Conservation (phyloP, 306 rosid species). For the Herpetospermum pedunculosum region DNA sequence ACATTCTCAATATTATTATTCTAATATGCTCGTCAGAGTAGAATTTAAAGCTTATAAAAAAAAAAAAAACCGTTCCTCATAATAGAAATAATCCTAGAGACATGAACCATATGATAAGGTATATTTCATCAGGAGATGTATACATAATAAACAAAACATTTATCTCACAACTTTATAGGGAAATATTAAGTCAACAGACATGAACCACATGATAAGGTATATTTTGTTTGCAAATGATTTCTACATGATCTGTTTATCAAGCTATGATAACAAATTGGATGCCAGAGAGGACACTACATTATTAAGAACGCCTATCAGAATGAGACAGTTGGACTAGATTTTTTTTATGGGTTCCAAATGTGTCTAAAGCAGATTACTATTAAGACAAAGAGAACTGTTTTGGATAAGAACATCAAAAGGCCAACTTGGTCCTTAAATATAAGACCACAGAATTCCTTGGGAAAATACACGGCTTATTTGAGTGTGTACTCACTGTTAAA, state of each 20-base stretch:
- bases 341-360: not conserved
- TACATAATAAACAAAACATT: not conserved
- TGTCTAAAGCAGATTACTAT: not conserved
- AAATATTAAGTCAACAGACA: not conserved
- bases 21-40: not conserved
- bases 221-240: not conserved
- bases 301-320: not conserved
- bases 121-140: conserved; percentile 1
- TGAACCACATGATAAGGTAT: conserved; percentile 4
- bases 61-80: no score
- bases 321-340: not conserved
- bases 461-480: not conserved
- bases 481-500: not conserved
- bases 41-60: no score
- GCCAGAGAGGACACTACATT: conserved; percentile 1
- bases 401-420: not conserved
- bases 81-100: not conserved
- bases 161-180: not conserved
- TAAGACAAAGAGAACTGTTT: not conserved
- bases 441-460: not conserved
- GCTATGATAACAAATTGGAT: conserved; percentile 2
- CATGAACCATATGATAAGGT: no score
- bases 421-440: not conserved
- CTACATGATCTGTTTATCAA: not conserved
- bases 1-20: not conserved